These are phyloP conservation scores for Daedaleopsis sinensis DNA, from an alignment of 768 basidiomycete species.

Conservation along the genomic window DNA sequence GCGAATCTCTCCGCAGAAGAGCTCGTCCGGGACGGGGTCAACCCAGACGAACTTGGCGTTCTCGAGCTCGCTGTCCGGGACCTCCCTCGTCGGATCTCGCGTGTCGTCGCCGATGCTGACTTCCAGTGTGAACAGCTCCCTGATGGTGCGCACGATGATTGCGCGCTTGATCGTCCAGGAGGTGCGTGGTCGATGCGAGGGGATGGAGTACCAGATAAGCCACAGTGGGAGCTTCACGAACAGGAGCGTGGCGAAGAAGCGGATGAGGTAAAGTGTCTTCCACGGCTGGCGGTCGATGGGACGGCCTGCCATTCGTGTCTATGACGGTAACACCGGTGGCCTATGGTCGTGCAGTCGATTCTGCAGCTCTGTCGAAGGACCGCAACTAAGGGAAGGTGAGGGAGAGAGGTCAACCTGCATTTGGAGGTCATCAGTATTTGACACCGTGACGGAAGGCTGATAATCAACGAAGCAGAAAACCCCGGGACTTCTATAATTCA, in stretches of 20 bases:
- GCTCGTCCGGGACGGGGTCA: conserved; percentile 10
- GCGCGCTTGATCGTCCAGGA: conserved; percentile 13
- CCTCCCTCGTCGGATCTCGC: conserved; percentile 3
- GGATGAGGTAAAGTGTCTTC: conserved; percentile 18
- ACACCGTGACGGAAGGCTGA: no score
- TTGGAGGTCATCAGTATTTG: no score
- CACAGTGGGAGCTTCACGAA: conserved; percentile 16
- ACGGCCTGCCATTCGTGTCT: no score
- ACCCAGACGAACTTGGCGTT: conserved; percentile 23
- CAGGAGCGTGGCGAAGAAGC: conserved; percentile 3
- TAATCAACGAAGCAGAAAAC: no score
- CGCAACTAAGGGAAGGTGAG: no score
- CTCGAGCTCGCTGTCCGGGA: neutral
- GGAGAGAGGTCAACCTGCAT: no score
- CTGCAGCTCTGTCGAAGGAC: no score
- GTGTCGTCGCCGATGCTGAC: neutral
- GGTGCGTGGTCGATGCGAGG: conserved; percentile 6
- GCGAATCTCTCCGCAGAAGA: conserved; percentile 4
- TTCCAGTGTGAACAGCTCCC: neutral
- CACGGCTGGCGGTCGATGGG: conserved; percentile 12
- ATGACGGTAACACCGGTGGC: no score
- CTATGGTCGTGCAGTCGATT: no score
- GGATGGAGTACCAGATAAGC: conserved; percentile 12
- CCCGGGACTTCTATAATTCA: no score
- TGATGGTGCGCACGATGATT: conserved; percentile 9